These are phyloP conservation scores for Phytophthora palmivora DNA, from an alignment of 352 stramenopile species.

Conservation along the genomic window DNA sequence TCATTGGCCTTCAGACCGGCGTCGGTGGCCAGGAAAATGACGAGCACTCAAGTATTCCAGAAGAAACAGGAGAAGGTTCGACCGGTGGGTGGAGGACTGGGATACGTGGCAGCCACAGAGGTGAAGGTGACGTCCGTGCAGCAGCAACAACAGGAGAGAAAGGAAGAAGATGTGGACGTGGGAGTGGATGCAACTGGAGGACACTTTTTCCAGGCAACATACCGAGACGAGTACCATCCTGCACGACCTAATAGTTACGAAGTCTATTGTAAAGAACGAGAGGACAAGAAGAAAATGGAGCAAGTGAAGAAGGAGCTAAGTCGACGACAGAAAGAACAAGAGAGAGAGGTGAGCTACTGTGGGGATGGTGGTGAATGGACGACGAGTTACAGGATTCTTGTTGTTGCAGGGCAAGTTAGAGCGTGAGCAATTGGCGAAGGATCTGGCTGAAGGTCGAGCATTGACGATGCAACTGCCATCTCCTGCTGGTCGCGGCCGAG, in stretches of 20 bases:
- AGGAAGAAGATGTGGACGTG: slow-evolving; percentile 25
- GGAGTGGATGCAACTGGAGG: slow-evolving; percentile 14
- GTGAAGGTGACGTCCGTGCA: slow-evolving; percentile 40
- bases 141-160: slow-evolving; percentile 10
- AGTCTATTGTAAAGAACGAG: slow-evolving; percentile 82
- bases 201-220: slow-evolving; percentile 78
- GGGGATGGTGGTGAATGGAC: neutral
- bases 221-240: slow-evolving; percentile 90
- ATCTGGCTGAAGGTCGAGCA: slow-evolving; percentile 74
- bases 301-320: slow-evolving; percentile 85
- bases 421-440: slow-evolving; percentile 71
- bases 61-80: slow-evolving; percentile 27
- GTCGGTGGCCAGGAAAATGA: slow-evolving; percentile 51
- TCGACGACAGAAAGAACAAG: slow-evolving; percentile 75
- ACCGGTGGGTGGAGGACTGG: slow-evolving; percentile 29
- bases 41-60: slow-evolving; percentile 18
- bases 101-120: slow-evolving; percentile 53
- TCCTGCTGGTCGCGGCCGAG: slow-evolving; percentile 77
- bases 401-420: slow-evolving; percentile 62
- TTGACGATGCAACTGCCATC: slow-evolving; percentile 53
- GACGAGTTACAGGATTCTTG: slow-evolving; percentile 8
- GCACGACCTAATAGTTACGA: slow-evolving; percentile 91
- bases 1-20: slow-evolving; percentile 68
- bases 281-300: slow-evolving; percentile 78
- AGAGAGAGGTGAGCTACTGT: slow-evolving; percentile 54